Evolutionary conservation across 192 early-diverging fungal genomes (phyloP), one percentile per base, ranked within the genome.

Genomic region (Backusella circina): DNA sequence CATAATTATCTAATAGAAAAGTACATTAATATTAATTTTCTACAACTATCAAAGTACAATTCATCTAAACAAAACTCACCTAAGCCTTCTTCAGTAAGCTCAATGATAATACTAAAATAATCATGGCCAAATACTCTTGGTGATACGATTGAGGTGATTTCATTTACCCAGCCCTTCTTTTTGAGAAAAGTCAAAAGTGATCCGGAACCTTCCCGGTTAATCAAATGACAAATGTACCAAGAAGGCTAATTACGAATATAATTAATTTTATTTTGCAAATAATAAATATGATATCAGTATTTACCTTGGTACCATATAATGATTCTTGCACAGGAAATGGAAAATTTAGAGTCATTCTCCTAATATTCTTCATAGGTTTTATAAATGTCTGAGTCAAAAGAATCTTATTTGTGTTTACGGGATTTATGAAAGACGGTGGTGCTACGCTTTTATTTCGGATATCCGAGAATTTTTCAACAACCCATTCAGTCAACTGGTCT

Each of bases 181-280:
- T 96, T 97, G 35, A 98, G 80, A 44, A 85, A 80, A 4, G 91
- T 92, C 39, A 96, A 82, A 26, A 96, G 84, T n/a, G 95, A 96
- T 1, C 96, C 96, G 65, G 83, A 76, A 30, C 90, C 91, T 84
- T 97, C 94, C 76, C 96, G 93, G 2, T 93, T 91, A 75, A 97
- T 86, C 50, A 98, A 84, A 79, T 95, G 94, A 4, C 88, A 89
- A 33, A 94, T 71, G 82, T 97, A 97, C 10, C 80, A 70, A 0
- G 83, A 76, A 16, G 96, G 93, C 80, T 92, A 82, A 21, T 72
- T 36, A 71, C 50, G 12, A 28, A 32, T 9, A 69, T 5, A 23
- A 7, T 12, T 26, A 57, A 9, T 2, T 26, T 57, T 64, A n/a
- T 15, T 2, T 21, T 72, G 1, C 44, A 50, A 16, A 51, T 15